Base-by-base conservation (phyloP, 2,329 filamentous ascomycete genomes). In the Penicillium sclerotiorum region DNA sequence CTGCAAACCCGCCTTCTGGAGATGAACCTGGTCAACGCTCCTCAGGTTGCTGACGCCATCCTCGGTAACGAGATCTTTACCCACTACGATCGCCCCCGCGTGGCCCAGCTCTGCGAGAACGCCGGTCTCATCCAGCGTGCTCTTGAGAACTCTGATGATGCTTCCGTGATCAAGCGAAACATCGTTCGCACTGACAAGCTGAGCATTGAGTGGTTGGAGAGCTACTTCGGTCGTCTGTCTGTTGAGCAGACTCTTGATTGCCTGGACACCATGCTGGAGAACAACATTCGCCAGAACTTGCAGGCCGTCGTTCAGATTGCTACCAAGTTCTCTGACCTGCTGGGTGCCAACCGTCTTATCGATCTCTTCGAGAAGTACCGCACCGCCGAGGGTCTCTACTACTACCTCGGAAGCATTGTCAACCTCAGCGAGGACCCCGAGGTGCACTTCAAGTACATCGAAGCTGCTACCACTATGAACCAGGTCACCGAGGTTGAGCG, bases 371-470 rank as follows among this genome's bases (percentile, higher is more conserved):
- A 99, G 78, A 96, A 95, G 79, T 96, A 97, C 78, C 92, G 94
- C 73, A 97, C 94, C 28, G 87, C 90, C 3, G 94, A 99, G 73
- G 94, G 94, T 70, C 85, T 99, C 4, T 99, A 94, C 82, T 96
- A 96, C 79, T 99, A 96, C 76, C 85, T 99, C 13, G 94, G 94
- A 54, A 96, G 92, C 70, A 95, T 99, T 61, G 93, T 99, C 73
- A 99, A 99, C 71, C 80, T 99, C 40, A 95, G 90, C 50, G 90
- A 97, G 71, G 94, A 97, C 63, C 82, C 88, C 18, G 94, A 99
- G 68, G 94, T 99, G 23, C 89, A 94, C 69, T 99, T 96, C 85
- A 99, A 99, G 80, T 99, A 99, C 74, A 96, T 99, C 52, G 93
- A 99, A 75, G 91, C 94, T 48, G 94, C 95, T 25, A 96, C 92